phyloP scores from a whole-genome alignment of 2,329 filamentous ascomycete genomes.

The Hymenoscyphus linearis region DNA sequence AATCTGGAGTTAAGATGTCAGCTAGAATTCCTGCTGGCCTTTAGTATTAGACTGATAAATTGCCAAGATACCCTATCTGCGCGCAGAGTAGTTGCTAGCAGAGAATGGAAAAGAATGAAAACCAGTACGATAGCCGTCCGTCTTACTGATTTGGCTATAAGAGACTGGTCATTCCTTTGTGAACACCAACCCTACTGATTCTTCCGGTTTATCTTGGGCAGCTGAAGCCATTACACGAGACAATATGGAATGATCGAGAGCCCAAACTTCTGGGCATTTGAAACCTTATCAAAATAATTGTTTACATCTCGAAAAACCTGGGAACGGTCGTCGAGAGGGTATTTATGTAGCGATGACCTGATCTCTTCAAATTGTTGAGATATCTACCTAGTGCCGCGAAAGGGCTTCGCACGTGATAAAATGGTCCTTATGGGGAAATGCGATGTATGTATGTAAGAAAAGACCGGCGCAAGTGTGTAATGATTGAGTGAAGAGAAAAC shows the following conservation, averaged over 20 bases:
- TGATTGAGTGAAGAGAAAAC: not conserved
- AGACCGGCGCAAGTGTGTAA: not conserved
- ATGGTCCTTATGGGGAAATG: not conserved
- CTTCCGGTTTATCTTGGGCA: too few species aligned
- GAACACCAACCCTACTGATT: too few species aligned
- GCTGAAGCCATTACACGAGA: too few species aligned
- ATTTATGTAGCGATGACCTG: too few species aligned
- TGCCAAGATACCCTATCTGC: not conserved
- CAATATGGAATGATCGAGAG: too few species aligned
- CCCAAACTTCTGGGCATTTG: too few species aligned
- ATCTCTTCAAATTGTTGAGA: not conserved
- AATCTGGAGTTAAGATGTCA: not conserved
- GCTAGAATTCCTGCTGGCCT: constrained; percentile 1
- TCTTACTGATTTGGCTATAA: too few species aligned
- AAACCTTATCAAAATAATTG: too few species aligned
- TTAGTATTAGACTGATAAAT: constrained; percentile 1
- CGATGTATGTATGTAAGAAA: not conserved
- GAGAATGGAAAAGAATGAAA: not conserved
- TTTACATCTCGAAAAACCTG: too few species aligned
- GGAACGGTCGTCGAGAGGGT: too few species aligned
- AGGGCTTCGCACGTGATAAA: not conserved
- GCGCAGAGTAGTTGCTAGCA: not conserved
- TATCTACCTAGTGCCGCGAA: not conserved
- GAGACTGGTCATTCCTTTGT: too few species aligned
- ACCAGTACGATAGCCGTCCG: too few species aligned